A percentile compares a stretch with the other conserved stretches of the same genome.
phyloP scores from a whole-genome alignment of 805 yeast genomes.

The Teunomyces atbi region DNA sequence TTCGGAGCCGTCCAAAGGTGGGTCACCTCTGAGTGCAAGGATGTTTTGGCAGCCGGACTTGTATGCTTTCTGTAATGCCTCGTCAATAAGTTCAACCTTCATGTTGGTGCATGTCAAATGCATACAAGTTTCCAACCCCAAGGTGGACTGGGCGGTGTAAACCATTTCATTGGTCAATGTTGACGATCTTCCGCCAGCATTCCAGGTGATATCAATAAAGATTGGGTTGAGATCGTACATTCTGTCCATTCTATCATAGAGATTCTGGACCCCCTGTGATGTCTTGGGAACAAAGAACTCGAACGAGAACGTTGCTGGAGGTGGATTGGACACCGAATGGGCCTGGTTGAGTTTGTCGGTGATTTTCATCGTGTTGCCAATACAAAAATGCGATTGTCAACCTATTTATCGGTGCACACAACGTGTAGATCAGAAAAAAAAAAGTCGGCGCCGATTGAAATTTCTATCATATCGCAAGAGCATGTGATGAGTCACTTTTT shows the following conservation, averaged over 20 bases:
- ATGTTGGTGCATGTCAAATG: conserved; percentile 96
- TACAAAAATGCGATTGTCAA: background rate
- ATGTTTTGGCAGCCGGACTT: conserved; percentile 94
- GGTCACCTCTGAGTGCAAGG: conserved; percentile 92
- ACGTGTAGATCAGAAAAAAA: conserved; percentile 1
- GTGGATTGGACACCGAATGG: conserved; percentile 37
- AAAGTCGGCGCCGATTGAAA: background rate
- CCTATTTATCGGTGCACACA: background rate
- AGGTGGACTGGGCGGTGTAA: conserved; percentile 80
- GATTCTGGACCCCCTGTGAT: conserved; percentile 91
- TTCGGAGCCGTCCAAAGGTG: conserved; percentile 74
- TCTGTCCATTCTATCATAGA: conserved; percentile 95
- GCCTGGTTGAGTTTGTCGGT: conserved; percentile 43
- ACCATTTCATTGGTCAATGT: conserved; percentile 89
- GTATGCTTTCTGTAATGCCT: conserved; percentile 81
- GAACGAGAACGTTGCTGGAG: conserved; percentile 79
- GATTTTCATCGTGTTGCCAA: conserved; percentile 31
- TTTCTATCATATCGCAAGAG: conserved; percentile 1
- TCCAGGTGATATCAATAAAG: conserved; percentile 97
- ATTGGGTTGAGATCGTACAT: conserved; percentile 91
- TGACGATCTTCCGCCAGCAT: conserved; percentile 91
- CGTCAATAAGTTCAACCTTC: conserved; percentile 76
- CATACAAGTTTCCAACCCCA: conserved; percentile 96
- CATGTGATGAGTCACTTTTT: background rate
- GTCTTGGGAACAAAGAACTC: conserved; percentile 98